Evolutionary conservation across 768 basidiomycete genomes (phyloP), one percentile per base, ranked within the genome.

Genomic region (Ramaria sp.): DNA sequence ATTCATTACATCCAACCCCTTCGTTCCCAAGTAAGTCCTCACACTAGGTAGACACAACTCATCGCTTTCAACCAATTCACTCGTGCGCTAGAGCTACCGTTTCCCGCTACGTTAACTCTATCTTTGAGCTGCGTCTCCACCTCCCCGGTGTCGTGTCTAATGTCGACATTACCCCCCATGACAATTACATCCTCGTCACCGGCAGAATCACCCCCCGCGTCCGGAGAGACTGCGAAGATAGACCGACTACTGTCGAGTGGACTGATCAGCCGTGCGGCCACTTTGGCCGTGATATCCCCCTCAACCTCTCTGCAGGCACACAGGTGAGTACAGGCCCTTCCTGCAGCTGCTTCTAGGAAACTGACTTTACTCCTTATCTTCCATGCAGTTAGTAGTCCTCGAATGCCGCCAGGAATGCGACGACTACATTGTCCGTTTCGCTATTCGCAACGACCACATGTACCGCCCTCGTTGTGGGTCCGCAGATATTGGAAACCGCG

Each of bases 361-460:
- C 18, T 15, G 2, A 43, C 13, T 8, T 13, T 34, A 34, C 8
- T 15, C 42, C 42, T 20, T 42, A 7, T 15, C 42, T n/a, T 16
- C 42, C 16, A 34, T 10, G n/a, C 34, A 53, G 52, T 24, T 28
- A 13, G 24, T 53, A 7, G 52, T 53, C 22, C 52, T 53, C 27
- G 52, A 53, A n/a, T n/a, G 22, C 1, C 22, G 41, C 20, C 52
- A 53, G 27, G 39, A 42, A 2, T 27, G 39, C 28, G 52, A 53
- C 16, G 41, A 44, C 39, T 43, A 42, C 22, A 42, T 53, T 34
- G 42, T 53, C 16, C 38, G 52, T n/a, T 53, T 32, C 37, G 42
- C 52, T 25, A 27, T 53, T 24, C 52, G 52, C 42, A 39, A 39
- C 52, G 43, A 24, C 8, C 28, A 34, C 34, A 6, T 51, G 22